Percentiles rank a stretch among this genome's conserved stretches.
Evolutionary conservation across 768 basidiomycete species (phyloP).

Genomic region (Pisolithus albus): DNA sequence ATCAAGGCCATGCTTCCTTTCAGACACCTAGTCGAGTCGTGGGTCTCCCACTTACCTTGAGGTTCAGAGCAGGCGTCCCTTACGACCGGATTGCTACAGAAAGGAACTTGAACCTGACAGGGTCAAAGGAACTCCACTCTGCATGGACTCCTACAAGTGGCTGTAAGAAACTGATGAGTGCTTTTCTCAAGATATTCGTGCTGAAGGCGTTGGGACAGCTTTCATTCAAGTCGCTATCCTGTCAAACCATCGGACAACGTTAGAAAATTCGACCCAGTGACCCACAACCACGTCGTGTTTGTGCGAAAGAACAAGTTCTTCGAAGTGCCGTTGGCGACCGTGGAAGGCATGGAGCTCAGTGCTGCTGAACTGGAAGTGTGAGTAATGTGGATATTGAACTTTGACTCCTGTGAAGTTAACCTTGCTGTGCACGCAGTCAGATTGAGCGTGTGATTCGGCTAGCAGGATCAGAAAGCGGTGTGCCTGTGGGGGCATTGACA

Average conservation of each 20-base stretch:
- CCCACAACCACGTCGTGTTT: conserved; percentile 85
- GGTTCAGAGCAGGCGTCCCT: neutral
- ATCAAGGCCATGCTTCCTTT: conserved; percentile 84
- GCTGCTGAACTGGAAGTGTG: conserved; percentile 77
- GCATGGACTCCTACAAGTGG: conserved; percentile 95
- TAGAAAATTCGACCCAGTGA: conserved; percentile 63
- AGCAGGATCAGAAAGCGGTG: conserved; percentile 42
- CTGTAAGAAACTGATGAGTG: conserved; percentile 42
- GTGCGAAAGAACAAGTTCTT: conserved; percentile 90
- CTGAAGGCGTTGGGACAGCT: conserved; percentile 36
- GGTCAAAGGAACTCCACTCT: conserved; percentile 66
- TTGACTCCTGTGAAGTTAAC: conserved; percentile 3
- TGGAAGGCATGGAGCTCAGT: conserved; percentile 62
- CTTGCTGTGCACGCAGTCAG: conserved; percentile 36
- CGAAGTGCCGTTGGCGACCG: conserved; percentile 63
- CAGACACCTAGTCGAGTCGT: conserved; percentile 78
- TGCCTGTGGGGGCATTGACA: conserved; percentile 76
- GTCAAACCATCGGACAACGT: conserved; percentile 78
- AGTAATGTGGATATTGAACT: conserved; percentile 11
- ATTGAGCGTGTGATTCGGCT: conserved; percentile 60
- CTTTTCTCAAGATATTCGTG: neutral
- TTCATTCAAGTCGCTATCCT: conserved; percentile 91
- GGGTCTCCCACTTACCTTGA: conserved; percentile 15
- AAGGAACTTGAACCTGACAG: conserved; percentile 84
- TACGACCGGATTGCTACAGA: conserved; percentile 28